Base-by-base conservation (phyloP, 225 moss, liverwort and hornwort species). In the Marchantia paleacea region DNA sequence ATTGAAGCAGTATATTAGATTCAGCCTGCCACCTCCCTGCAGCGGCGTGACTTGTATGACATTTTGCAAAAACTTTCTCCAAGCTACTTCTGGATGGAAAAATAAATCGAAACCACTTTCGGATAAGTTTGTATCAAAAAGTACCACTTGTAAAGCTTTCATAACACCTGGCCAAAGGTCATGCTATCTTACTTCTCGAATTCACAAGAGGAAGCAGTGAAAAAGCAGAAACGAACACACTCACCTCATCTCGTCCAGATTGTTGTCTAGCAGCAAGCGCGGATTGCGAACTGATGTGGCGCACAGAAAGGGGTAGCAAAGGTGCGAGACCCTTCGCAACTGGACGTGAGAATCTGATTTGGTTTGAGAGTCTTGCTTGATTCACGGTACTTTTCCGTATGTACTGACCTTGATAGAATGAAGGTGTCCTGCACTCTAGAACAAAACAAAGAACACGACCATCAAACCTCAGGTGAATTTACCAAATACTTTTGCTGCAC, bases 191-290 rank as follows among this genome's bases (percentile, higher is more conserved):
- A 39, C 2, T 39, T 39, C 39, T 39, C 5, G 39, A 39, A 39
- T 39, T 39, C 5, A 39, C 39, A 52, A 49, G 72, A 22, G 24
- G 26, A 26, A 16, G 14, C 47, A n/a, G 12, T 2, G 4, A 0
- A 74, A 74, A 12, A 0, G 8, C 52, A 12, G 29, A 10, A 29
- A 55, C 4, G n/a, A 10, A 0, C 19, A 24, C 22, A 51, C 85
- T 76, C 61, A 85, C 85, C 80, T 86, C 80, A 62, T 81, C 61
- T 30, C 78, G 74, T 15, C 14, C 69, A 53, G 83, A 24, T 75
- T 64, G 78, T 78, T 86, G 78, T 57, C 78, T 81, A 29, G 55
- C 78, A 69, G 77, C 28, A 20, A 86, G 54, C 52, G 83, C 80
- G 12, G 67, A 24, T 75, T 81, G 86, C 20, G 82, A 73, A 75